Base-by-base conservation (phyloP, 1,139 yeast species). In the Taphrina betulina region DNA sequence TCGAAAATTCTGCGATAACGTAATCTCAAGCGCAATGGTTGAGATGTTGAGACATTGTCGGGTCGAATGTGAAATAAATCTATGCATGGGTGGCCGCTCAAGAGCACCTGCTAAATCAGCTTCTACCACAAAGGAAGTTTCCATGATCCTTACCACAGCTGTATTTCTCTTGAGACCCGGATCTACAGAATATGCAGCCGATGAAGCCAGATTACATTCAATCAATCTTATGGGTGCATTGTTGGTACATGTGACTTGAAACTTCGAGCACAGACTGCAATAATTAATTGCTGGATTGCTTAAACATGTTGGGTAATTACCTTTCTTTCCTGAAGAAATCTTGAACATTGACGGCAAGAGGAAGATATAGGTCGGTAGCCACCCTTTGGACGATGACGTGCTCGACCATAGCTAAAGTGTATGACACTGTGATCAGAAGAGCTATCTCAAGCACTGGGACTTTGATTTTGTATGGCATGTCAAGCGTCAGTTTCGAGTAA, bases 341-440 rank as follows among this genome's bases (percentile, higher is more conserved):
- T 64, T 84, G 90, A 1, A 85, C 94, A 1, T 86, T 79, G 1
- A 85, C 90, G 0, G 89, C 82, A 34, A 85, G 71, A 1, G 80
- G 72, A 3, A 81, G 75, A 58, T 36, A 10, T 10, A 37, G 3
- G 7, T 46, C 17, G 48, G 16, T 2, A 5, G 8, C 23, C 26
- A 28, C n/a, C 16, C 8, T 22, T 19, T 22, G 17, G 23, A 5
- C 38, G 23, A 52, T n/a, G 28, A 28, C 5, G 36, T 14, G 19
- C 5, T n/a, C 31, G 12, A 16, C 38, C 12, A 14, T 19, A 5
- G 1, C 10, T 10, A 10, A 35, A 24, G 17, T 48, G 34, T 35
- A 8, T 10, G 14, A 8, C 33, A 22, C 23, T 35, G 10, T 26
- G n/a, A 33, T 24, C 28, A 8, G 33, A 17, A 51, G 8, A 24